Base-by-base conservation (phyloP, 768 basidiomycete species). In the Xanthoconium purpureum region DNA sequence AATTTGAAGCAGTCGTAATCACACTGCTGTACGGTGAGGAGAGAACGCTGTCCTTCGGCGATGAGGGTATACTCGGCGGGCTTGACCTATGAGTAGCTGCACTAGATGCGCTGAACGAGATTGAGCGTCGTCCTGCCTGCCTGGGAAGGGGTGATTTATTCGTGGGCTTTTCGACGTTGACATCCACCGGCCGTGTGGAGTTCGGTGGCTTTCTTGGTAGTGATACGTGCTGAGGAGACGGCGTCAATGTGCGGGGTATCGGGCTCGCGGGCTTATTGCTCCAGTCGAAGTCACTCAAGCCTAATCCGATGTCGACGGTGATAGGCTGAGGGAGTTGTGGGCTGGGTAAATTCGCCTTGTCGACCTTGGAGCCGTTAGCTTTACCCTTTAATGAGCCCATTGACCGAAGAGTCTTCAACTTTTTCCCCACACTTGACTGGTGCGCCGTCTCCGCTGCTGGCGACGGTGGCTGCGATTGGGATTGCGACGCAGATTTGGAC, bases 331-430 rank as follows among this genome's bases (percentile, higher is more conserved):
- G 86, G 8, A 83, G 71, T 51, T 72, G 78, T 3, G 84, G 84
- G 56, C 80, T 82, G 5, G 80, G 59, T 45, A 76, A 65, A 32
- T 77, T 77, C 8, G 75, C 68, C 61, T 72, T 75, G 38, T 70
- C 69, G 54, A 73, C 74, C 42, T 63, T 66, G 56, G 46, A 50
- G 18, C 63, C 61, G 24, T 63, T 60, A 40, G 64, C 60, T 64
- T 77, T 83, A 28, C 84, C 80, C 65, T 85, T 87, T 42, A 92
- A 75, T 14, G 90, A 92, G 33, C 89, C 81, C 86, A 92, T 90
- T 3, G 90, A 92, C 18, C 87, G 83, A 56, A 92, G 74, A 8
- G 79, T 87, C 69, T 90, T 91, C 58, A 92, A 73, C 66, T 76
- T 83, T 71, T 79, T 87, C 30, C 71, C 77, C 11, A 72, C 58